Conservation (phyloP, 768 basidiomycete species). For the Leccinum subtestaceum region DNA sequence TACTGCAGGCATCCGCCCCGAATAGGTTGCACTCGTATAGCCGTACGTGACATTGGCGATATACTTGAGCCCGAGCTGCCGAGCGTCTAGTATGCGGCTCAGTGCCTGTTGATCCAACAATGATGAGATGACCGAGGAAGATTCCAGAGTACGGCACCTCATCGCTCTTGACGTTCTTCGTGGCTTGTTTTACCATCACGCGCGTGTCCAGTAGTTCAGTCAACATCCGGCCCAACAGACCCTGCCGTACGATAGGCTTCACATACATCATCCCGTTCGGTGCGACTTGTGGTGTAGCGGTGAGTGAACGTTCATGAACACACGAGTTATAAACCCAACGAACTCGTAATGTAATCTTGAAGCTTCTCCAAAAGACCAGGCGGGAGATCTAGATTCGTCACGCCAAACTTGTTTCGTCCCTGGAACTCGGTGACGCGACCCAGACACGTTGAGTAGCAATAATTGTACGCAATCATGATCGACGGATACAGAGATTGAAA, state of each 20-base stretch:
- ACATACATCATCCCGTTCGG: constrained; percentile 96
- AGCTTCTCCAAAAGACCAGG: constrained; percentile 67
- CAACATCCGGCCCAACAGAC: constrained; percentile 88
- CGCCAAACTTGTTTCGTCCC: constrained; percentile 85
- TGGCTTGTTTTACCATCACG: constrained; percentile 97
- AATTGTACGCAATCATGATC: constrained; percentile 98
- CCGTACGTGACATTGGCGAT: constrained; percentile 96
- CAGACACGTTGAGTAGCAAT: constrained; percentile 94
- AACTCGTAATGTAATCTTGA: constrained; percentile 75
- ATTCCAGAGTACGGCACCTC: constrained; percentile 47
- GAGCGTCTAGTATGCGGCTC: constrained; percentile 75
- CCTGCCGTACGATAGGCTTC: constrained; percentile 78
- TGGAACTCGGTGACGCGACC: constrained; percentile 87
- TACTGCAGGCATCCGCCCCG: constrained; percentile 96
- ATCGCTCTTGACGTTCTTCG: constrained; percentile 77
- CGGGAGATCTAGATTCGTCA: constrained; percentile 66
- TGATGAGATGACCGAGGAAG: not conserved
- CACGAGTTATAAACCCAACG: constrained; percentile 15
- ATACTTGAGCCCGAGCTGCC: constrained; percentile 91
- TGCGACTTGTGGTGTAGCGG: constrained; percentile 54
- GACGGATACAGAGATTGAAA: constrained; percentile 97
- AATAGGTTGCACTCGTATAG: constrained; percentile 91
- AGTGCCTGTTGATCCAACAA: constrained; percentile 52
- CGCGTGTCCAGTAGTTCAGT: constrained; percentile 89
- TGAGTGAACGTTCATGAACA: not conserved